Evolutionary conservation across 441 rosid species (phyloP), one percentile per base, ranked within the genome.

Genomic region (Erodium chrysanthum): DNA sequence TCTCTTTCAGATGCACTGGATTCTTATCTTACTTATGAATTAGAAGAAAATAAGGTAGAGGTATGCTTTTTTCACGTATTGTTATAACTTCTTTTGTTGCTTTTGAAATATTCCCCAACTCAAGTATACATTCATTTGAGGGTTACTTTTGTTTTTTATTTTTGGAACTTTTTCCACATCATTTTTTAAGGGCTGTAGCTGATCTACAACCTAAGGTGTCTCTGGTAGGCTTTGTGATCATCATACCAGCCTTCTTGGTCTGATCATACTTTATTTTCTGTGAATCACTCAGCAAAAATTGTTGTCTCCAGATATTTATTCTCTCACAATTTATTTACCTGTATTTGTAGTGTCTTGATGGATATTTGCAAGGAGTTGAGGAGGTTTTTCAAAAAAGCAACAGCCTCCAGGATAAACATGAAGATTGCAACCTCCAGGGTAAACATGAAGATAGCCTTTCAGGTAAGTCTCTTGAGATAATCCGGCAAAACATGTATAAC

Each of bases 11-110:
- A 56, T 56, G 23, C 61, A 56, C 61, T 56, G 61, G 61, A 21
- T 56, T 56, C 61, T 56, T 56, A 56, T 56, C 61, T 56, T 56
- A 56, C 61, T 9, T 56, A 20, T 56, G 61, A 56, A 56, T 27
- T 11, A 21, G 61, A 56, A 56, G 61, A 56, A 56, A 20, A 21
- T 5, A 56, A 56, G 61, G 23, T 56, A 56, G 61, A 56, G 61
- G 61, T 56, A 56, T 56, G 23, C 27, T 6, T 17, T 50, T 50
- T 15, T 50, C 21, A 0, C 14, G 9, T 18, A 56, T 56, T 18
- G 27, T 56, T 20, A 29, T 29, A 29, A 29, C 40, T 33, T 33
- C 40, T 33, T 33, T 33, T 33, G 0, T 33, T 33, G 40, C 40
- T 5, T 33, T 33, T 33, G 40, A 33, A 33, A 33, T 33, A 3